phyloP scores from a whole-genome alignment of 371 early-diverging fungal genomes.

The Zopfochytrium polystomum region DNA sequence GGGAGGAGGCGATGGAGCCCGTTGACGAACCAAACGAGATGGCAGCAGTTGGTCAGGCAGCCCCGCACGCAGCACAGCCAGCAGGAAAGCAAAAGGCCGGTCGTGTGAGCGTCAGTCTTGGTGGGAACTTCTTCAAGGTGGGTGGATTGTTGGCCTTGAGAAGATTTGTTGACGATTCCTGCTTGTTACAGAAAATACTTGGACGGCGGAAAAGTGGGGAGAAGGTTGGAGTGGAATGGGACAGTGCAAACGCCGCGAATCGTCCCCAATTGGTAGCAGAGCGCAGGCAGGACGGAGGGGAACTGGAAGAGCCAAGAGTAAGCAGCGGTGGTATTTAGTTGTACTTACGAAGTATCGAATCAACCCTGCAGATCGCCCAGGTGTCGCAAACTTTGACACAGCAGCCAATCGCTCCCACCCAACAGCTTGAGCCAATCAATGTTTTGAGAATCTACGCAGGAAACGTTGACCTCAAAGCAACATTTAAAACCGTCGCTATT shows the following conservation, averaged over 20 bases:
- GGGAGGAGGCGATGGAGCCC: background rate
- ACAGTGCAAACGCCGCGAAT: too few species aligned
- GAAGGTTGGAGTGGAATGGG: too few species aligned
- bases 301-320: too few species aligned
- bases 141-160: too few species aligned
- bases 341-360: too few species aligned
- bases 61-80: background rate
- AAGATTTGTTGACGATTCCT: too few species aligned
- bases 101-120: background rate
- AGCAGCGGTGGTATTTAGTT: too few species aligned
- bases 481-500: constrained; percentile 47
- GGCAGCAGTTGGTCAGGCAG: background rate
- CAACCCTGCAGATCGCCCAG: too few species aligned
- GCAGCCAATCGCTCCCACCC: background rate
- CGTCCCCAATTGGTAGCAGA: too few species aligned
- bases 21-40: too few species aligned
- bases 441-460: constrained; percentile 53
- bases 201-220: background rate
- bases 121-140: constrained; percentile 5
- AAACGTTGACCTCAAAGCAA: constrained; percentile 50
- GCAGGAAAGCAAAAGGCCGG: background rate
- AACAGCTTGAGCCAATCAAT: constrained; percentile 29
- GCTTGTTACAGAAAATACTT: background rate
- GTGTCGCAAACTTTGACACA: too few species aligned
- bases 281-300: too few species aligned